Evolutionary conservation across 2,329 filamentous ascomycete species (phyloP).

Genomic region (Coleophoma crateriformis): DNA sequence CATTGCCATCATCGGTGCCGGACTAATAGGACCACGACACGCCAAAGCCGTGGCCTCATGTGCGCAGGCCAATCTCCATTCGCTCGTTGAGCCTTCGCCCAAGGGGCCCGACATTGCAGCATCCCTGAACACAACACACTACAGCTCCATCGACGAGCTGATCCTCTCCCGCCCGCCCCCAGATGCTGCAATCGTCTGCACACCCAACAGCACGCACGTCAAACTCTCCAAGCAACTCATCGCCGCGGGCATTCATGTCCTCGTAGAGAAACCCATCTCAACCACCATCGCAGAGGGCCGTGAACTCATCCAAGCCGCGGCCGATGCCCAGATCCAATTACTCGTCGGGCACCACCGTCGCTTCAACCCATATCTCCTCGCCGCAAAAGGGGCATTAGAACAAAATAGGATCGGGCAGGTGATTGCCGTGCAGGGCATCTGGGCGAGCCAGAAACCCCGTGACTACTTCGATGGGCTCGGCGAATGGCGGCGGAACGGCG

Average conservation of each 20-base stretch:
- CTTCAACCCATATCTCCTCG: constrained; percentile 50
- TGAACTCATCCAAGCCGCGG: constrained; percentile 23
- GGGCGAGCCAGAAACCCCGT: constrained; percentile 44
- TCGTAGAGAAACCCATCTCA: constrained; percentile 53
- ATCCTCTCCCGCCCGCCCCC: constrained; percentile 34
- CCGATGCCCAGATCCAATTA: constrained; percentile 31
- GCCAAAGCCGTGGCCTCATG: constrained; percentile 35
- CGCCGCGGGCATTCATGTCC: constrained; percentile 40
- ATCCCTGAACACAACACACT: constrained; percentile 32
- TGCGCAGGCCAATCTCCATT: constrained; percentile 31
- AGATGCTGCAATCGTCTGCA: constrained; percentile 52
- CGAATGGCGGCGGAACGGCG: constrained; percentile 39
- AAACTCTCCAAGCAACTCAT: constrained; percentile 42
- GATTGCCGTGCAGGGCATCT: constrained; percentile 49
- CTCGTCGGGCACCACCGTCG: constrained; percentile 53
- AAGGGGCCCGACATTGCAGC: constrained; percentile 29
- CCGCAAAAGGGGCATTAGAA: constrained; percentile 39
- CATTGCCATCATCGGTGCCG: constrained; percentile 41
- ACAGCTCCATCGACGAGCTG: constrained; percentile 35
- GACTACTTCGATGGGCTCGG: constrained; percentile 42
- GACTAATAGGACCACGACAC: constrained; percentile 44
- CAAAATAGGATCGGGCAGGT: constrained; percentile 36
- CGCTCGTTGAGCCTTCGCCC: constrained; percentile 40
- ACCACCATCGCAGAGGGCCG: constrained; percentile 31
- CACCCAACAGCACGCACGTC: constrained; percentile 54